These are phyloP conservation scores for Amanita rubescens DNA, from an alignment of 768 basidiomycete genomes.

Conservation along the genomic window DNA sequence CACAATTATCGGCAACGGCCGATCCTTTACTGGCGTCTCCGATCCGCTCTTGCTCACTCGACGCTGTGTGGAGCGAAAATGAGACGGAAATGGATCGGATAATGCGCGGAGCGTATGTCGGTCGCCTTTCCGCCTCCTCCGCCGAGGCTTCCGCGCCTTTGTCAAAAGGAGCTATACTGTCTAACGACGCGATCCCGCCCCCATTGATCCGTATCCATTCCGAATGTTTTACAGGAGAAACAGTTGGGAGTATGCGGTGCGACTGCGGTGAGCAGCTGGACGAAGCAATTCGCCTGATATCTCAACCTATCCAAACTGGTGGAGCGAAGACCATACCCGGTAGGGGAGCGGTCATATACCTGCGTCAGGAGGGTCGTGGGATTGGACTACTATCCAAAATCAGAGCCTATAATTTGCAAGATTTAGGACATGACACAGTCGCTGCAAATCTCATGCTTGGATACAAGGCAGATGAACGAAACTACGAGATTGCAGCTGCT, in stretches of 20 bases:
- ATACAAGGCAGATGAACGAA: conserved; percentile 88
- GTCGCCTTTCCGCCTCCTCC: conserved; percentile 59
- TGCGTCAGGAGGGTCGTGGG: conserved; percentile 96
- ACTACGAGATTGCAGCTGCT: conserved; percentile 86
- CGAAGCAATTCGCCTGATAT: conserved; percentile 90
- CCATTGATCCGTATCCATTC: conserved; percentile 95
- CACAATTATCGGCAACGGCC: conserved; percentile 56
- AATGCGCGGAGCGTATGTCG: conserved; percentile 88
- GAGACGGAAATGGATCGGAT: conserved; percentile 95
- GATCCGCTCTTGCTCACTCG: conserved; percentile 77
- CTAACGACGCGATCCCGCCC: conserved; percentile 39
- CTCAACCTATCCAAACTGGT: conserved; percentile 52
- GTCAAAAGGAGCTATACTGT: conserved; percentile 9
- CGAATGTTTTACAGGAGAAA: conserved; percentile 98
- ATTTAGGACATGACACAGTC: conserved; percentile 98
- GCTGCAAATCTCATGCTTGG: conserved; percentile 94
- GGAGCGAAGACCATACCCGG: conserved; percentile 54
- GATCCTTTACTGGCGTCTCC: conserved; percentile 37
- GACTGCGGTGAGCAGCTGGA: conserved; percentile 99
- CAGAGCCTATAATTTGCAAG: conserved; percentile 95
- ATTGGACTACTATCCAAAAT: conserved; percentile 96
- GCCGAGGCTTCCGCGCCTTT: conserved; percentile 30
- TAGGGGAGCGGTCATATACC: conserved; percentile 88
- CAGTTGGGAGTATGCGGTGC: conserved; percentile 95
- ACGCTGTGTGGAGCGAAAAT: conserved; percentile 71